Base-by-base conservation (phyloP, 352 stramenopile species). In the Pythium sp. region DNA sequence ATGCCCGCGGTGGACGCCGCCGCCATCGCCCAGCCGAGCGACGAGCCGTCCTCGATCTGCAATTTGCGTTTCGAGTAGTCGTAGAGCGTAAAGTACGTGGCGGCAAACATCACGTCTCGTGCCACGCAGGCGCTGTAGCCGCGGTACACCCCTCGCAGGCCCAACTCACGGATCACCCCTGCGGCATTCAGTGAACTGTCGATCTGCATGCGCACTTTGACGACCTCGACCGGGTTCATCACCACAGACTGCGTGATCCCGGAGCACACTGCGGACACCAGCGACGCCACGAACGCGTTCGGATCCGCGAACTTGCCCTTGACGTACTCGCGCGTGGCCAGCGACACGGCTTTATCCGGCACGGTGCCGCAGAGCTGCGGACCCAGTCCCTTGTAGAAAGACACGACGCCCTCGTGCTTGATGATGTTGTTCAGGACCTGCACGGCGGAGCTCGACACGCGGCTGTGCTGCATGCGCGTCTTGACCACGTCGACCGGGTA, bases 401-500 rank as follows among this genome's bases (percentile, higher is more conserved):
- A 90, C 18, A 75, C 68, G 22, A 84, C 63, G 43, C 86, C 82
- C 36, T 93, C 86, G 30, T 82, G 77, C 24, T 78, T 74, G 71
- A 91, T 76, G 58, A 91, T 89, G 58, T 59, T 72, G 49, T 76
- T 84, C 28, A 93, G 72, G 22, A 89, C 72, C 62, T 89, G 73
- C 32, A 86, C 61, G 28, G 81, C 81, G 60, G 78, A 89, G 24
- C 72, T 81, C 24, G 85, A 72, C 34, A 87, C 82, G 55, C 72
- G 80, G 58, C 77, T 87, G 72, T 91, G 77, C 69, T 94, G 86
- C 86, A 94, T 94, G 70, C 86, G 82, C 55, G 86, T 94, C 80
- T 94, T 94, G 75, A 94, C 79, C 49, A 94, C 86, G 64, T 94
- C 86, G 28, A 94, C 80, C 6, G 86, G 86, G 71, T 92, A 94